Percentiles rank a stretch among this genome's conserved stretches.
Evolutionary conservation across 768 basidiomycete genomes (phyloP).

Genomic region (Kwoniella heveanensis): DNA sequence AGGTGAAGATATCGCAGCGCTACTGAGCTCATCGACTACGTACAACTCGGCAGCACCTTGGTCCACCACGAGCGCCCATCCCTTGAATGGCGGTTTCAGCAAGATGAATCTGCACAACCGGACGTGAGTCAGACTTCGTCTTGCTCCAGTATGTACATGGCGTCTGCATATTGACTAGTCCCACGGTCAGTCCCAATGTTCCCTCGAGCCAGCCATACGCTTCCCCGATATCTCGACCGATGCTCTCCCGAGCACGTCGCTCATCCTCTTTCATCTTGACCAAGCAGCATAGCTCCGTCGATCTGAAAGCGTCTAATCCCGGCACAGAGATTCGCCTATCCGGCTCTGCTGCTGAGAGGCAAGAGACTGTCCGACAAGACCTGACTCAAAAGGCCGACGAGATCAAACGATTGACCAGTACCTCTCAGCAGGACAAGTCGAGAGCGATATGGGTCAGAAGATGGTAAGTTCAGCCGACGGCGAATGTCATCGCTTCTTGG

Average conservation of each 20-base stretch:
- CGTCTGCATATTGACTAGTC: too few species aligned
- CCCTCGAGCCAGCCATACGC: constrained; percentile 10
- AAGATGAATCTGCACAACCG: constrained; percentile 36
- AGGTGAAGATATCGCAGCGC: constrained; percentile 16
- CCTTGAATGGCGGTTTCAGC: constrained; percentile 8
- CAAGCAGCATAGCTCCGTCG: constrained; percentile 9
- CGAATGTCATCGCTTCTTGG: too few species aligned
- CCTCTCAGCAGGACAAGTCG: constrained; percentile 35
- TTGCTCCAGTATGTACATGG: too few species aligned
- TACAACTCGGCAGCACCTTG: constrained; percentile 19
- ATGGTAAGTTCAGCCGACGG: constrained; percentile 29
- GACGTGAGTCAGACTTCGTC: constrained; percentile 8
- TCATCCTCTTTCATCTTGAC: constrained; percentile 20
- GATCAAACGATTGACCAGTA: constrained; percentile 17
- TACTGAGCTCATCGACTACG: constrained; percentile 15
- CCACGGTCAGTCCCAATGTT: constrained; percentile 19
- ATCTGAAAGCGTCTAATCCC: constrained; percentile 1
- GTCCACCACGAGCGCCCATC: constrained; percentile 14
- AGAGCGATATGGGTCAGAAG: constrained; percentile 33
- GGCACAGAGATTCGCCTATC: neutral
- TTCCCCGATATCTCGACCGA: constrained; percentile 16
- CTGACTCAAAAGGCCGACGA: constrained; percentile 27
- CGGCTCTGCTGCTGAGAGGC: constrained; percentile 15
- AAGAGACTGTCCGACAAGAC: constrained; percentile 19
- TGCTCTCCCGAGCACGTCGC: constrained; percentile 28